Evolutionary conservation across 441 rosid genomes (phyloP).

Genomic region (Erodium texanum): DNA sequence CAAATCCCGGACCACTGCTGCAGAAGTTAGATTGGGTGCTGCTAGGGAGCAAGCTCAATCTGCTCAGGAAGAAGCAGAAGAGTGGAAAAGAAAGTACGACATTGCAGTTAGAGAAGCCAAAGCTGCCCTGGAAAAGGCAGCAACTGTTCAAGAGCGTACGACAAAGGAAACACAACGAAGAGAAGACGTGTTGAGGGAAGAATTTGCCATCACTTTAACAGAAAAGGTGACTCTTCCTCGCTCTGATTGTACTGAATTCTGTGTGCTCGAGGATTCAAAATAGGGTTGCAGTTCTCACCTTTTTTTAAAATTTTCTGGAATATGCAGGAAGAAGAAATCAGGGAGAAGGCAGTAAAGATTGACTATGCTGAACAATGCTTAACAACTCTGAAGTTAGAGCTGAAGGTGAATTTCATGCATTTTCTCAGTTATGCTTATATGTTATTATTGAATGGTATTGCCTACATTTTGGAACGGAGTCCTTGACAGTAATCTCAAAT

Average conservation of each 20-base stretch:
- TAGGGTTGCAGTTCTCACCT: neutral
- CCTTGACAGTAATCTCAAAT: neutral
- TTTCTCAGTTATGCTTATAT: neutral
- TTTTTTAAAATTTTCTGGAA: conserved; percentile 13
- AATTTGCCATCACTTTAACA: conserved; percentile 47
- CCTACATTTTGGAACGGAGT: too few species aligned
- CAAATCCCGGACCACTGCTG: conserved; percentile 74
- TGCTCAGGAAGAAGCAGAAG: conserved; percentile 86
- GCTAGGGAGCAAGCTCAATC: conserved; percentile 78
- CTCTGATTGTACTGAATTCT: conserved; percentile 4
- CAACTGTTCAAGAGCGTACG: conserved; percentile 67
- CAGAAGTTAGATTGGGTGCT: conserved; percentile 96
- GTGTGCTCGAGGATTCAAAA: neutral
- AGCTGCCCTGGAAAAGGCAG: conserved; percentile 90
- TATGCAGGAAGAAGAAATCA: conserved; percentile 75
- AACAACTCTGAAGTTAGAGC: conserved; percentile 65
- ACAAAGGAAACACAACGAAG: conserved; percentile 75
- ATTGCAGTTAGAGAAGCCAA: conserved; percentile 82
- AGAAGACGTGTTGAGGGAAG: conserved; percentile 81
- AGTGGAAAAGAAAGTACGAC: conserved; percentile 94
- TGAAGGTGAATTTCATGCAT: conserved; percentile 47
- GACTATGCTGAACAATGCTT: conserved; percentile 76
- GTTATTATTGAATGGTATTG: too few species aligned
- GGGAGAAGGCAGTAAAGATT: conserved; percentile 56
- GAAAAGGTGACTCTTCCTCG: conserved; percentile 56